Conservation (phyloP, 352 stramenopile species). For the Globisporangium canariense region DNA sequence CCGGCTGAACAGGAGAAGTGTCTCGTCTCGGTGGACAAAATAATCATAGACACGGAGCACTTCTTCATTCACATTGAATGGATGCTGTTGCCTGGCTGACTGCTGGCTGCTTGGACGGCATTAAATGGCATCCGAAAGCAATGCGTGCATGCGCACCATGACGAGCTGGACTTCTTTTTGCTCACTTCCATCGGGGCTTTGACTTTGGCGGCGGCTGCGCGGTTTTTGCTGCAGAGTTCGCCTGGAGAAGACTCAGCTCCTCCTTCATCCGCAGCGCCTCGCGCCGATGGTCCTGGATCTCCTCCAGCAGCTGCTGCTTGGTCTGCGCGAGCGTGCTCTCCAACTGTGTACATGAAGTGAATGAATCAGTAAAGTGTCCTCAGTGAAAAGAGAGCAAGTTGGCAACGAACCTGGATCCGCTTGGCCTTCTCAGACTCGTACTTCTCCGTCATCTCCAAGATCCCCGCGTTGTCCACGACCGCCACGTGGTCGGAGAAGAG, state of each 20-base stretch:
- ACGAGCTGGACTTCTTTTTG: neutral
- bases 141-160: too few species aligned
- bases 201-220: neutral
- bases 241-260: neutral
- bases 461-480: constrained; percentile 20
- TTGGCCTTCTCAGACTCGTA: constrained; percentile 52
- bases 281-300: neutral
- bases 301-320: constrained; percentile 3
- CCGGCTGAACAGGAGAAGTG: too few species aligned
- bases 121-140: too few species aligned
- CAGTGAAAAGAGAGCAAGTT: too few species aligned
- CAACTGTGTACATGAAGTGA: neutral
- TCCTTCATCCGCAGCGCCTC: constrained; percentile 2
- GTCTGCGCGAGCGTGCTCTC: constrained; percentile 1
- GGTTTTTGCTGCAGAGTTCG: neutral
- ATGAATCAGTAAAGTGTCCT: too few species aligned
- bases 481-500: constrained; percentile 68
- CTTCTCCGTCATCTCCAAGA: constrained; percentile 35
- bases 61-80: neutral
- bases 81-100: neutral
- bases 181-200: constrained; percentile 2
- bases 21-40: too few species aligned
- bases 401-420: constrained; percentile 21
- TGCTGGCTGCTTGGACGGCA: too few species aligned
- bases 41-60: too few species aligned